phyloP scores from a whole-genome alignment of 164 flowering plant genomes.

The Tinospora cordifolia region DNA sequence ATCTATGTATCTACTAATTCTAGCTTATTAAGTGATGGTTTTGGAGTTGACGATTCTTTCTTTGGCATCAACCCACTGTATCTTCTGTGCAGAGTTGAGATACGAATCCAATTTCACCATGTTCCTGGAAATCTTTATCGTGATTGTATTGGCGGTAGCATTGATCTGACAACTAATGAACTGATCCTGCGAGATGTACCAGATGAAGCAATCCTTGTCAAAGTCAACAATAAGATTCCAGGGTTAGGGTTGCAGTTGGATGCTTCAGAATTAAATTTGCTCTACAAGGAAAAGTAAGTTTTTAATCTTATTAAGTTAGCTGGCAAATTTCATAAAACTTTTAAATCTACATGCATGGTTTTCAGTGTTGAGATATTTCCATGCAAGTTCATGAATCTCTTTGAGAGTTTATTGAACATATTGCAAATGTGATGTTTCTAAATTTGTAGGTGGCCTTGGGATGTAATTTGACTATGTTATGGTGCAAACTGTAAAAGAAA shows the following conservation, averaged over 20 bases:
- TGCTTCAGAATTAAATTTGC: constrained; percentile 51
- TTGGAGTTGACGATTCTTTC: too few relatives aligned
- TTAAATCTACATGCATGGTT: neutral
- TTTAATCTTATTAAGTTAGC: neutral
- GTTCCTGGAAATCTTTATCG: constrained; percentile 60
- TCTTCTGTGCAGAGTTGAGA: constrained; percentile 41
- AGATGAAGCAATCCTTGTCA: constrained; percentile 61
- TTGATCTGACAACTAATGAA: constrained; percentile 48
- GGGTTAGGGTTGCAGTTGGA: constrained; percentile 54
- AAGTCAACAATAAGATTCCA: constrained; percentile 59
- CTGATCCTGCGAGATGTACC: constrained; percentile 49
- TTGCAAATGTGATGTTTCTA: neutral
- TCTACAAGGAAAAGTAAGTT: constrained; percentile 50
- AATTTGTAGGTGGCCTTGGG: neutral
- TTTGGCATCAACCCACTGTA: too few relatives aligned
- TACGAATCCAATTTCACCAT: constrained; percentile 45
- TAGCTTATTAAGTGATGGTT: too few relatives aligned
- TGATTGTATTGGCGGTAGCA: constrained; percentile 36
- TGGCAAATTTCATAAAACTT: neutral
- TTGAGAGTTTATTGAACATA: too few relatives aligned
- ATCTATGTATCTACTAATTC: too few relatives aligned
- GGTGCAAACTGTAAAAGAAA: neutral
- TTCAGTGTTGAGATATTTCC: neutral
- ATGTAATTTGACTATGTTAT: neutral
- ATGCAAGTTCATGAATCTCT: too few relatives aligned